These are phyloP conservation scores for Gynandropsis gynandra DNA, from an alignment of 345 rosid species.

Conservation along the genomic window DNA sequence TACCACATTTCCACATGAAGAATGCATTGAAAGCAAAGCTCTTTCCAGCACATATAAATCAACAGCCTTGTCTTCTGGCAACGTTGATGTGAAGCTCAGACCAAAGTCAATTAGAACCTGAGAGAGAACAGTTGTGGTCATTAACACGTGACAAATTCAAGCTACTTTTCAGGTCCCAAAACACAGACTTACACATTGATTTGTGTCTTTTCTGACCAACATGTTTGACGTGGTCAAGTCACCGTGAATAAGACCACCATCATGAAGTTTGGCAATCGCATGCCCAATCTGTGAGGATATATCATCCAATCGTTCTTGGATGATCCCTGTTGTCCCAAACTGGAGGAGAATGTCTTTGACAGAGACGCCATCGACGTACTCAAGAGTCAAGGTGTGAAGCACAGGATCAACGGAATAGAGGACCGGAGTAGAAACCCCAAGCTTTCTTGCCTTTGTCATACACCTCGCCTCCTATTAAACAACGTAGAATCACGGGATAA, in stretches of 20 bases:
- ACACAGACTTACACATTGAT: constrained; percentile 54
- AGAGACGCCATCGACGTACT: constrained; percentile 70
- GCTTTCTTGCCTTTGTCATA: constrained; percentile 88
- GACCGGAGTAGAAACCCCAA: constrained; percentile 75
- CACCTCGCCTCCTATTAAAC: constrained; percentile 80
- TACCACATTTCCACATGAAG: constrained; percentile 98
- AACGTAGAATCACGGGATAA: not conserved
- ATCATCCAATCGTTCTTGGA: constrained; percentile 59
- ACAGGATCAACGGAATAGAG: constrained; percentile 68
- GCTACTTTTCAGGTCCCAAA: not conserved
- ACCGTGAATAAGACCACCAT: constrained; percentile 94
- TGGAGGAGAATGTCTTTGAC: constrained; percentile 76
- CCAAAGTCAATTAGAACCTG: constrained; percentile 95
- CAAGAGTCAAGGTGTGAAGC: constrained; percentile 69
- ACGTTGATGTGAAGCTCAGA: constrained; percentile 81
- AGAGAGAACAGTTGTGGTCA: constrained; percentile 15
- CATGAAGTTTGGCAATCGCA: constrained; percentile 86
- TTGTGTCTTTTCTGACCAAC: constrained; percentile 52
- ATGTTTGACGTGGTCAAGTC: constrained; percentile 95
- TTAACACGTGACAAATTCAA: constrained; percentile 13
- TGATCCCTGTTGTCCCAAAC: constrained; percentile 58
- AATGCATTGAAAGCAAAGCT: constrained; percentile 90
- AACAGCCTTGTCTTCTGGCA: constrained; percentile 95
- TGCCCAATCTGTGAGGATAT: constrained; percentile 77
- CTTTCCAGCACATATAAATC: constrained; percentile 94